phyloP scores from a whole-genome alignment of 139 green algal species.

The Closterium sp. region DNA sequence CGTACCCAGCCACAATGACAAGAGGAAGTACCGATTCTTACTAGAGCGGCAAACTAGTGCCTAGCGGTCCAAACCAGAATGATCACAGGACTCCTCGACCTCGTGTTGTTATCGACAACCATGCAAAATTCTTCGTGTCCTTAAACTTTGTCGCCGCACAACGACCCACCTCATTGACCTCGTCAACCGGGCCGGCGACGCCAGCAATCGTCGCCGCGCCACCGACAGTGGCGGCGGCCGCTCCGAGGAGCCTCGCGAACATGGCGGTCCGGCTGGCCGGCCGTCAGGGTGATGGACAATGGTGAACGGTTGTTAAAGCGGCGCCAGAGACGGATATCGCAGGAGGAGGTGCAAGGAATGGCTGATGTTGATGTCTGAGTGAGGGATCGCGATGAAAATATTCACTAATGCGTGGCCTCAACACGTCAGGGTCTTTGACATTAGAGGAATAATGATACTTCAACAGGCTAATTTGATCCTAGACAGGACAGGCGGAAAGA shows the following conservation, averaged over 20 bases:
- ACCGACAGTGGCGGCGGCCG: not conserved
- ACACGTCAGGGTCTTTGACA: not conserved
- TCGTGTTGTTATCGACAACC: no score
- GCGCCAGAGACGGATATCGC: not conserved
- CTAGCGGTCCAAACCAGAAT: no score
- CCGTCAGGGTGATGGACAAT: not conserved
- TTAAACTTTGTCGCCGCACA: not conserved
- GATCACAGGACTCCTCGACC: no score
- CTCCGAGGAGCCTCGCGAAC: not conserved
- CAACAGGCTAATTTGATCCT: no score
- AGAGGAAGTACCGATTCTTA: no score
- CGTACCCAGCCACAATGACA: no score
- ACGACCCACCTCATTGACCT: not conserved
- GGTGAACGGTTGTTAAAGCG: not conserved
- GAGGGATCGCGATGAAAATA: not conserved
- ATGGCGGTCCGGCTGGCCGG: not conserved
- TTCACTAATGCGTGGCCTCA: not conserved
- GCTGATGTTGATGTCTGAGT: not conserved
- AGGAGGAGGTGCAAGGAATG: not conserved
- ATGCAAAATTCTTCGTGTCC: not conserved
- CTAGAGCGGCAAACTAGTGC: no score
- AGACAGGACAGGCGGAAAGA: not conserved
- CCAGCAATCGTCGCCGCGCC: not conserved
- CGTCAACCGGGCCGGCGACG: no score
- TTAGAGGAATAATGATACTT: not conserved